Percentiles rank a stretch among this genome's conserved stretches.
Evolutionary conservation across 257 asterid species (phyloP).

Genomic region (Mitragyna speciosa): DNA sequence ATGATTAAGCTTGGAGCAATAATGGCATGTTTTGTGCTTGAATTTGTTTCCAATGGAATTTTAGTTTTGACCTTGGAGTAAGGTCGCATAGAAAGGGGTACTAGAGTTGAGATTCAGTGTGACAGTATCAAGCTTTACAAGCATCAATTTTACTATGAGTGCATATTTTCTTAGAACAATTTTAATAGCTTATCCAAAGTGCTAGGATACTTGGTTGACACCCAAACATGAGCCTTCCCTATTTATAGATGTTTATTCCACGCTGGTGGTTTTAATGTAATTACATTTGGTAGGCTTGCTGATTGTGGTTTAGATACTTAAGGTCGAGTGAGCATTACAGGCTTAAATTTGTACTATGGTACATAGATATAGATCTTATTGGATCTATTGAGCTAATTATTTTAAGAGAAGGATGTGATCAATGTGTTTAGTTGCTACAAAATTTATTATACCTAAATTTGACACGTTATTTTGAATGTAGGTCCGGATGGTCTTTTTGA

Average conservation of each 20-base stretch:
- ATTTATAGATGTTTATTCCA: not conserved
- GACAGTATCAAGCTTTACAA: not conserved
- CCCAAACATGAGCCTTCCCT: not conserved
- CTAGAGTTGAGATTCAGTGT: not conserved
- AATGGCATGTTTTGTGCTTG: not conserved
- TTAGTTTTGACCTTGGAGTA: not conserved
- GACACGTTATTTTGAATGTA: slow-evolving; percentile 29
- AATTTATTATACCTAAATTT: not conserved
- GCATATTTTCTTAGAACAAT: not conserved
- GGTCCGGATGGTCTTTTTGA: slow-evolving; percentile 95
- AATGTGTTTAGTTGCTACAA: no score
- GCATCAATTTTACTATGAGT: not conserved
- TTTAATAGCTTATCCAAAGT: no score
- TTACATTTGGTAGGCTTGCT: not conserved
- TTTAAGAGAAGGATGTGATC: not conserved
- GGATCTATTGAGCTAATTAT: not conserved
- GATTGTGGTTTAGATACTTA: not conserved
- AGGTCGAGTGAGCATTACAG: not conserved
- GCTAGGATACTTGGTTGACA: not conserved
- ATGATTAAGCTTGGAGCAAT: not conserved
- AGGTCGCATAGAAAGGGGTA: not conserved
- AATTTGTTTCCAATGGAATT: not conserved
- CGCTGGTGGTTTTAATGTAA: not conserved
- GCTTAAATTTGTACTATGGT: not conserved
- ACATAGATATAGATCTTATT: not conserved